Conservation (phyloP, 2,329 filamentous ascomycete genomes). For the Paraphoma chrysanthemicola region DNA sequence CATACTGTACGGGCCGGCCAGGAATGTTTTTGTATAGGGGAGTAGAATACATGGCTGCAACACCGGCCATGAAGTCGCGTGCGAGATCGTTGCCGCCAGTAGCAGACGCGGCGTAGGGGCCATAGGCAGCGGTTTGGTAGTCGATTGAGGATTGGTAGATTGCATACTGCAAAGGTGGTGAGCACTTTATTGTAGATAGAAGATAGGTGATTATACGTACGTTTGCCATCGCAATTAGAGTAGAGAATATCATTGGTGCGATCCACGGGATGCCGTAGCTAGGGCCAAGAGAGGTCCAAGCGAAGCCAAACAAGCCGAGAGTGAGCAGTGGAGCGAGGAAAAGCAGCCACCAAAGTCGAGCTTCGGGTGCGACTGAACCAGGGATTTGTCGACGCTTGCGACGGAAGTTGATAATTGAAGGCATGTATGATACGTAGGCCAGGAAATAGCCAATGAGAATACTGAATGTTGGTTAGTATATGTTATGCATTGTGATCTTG, state of each 20-base stretch:
- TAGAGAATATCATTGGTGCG: constrained; percentile 69
- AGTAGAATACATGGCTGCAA: constrained; percentile 71
- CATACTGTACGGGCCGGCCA: constrained; percentile 57
- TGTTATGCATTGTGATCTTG: background rate
- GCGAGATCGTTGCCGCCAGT: constrained; percentile 79
- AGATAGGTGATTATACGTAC: constrained; percentile 37
- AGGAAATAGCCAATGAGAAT: constrained; percentile 72
- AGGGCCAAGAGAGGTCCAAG: constrained; percentile 70
- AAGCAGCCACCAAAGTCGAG: constrained; percentile 69
- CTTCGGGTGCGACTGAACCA: constrained; percentile 66
- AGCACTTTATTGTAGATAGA: background rate
- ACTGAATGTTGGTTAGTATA: background rate
- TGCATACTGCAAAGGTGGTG: constrained; percentile 53
- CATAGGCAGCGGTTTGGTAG: constrained; percentile 78
- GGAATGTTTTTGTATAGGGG: constrained; percentile 53
- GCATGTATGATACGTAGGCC: constrained; percentile 66
- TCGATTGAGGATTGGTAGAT: constrained; percentile 81
- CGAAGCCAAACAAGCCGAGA: constrained; percentile 74
- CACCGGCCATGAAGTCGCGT: constrained; percentile 75
- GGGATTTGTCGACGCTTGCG: constrained; percentile 55
- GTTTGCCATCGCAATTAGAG: constrained; percentile 75
- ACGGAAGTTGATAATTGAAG: constrained; percentile 60
- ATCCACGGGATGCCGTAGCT: constrained; percentile 68
- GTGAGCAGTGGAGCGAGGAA: constrained; percentile 68
- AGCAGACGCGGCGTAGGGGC: constrained; percentile 74